A percentile compares a stretch with the other conserved stretches of the same genome.
Evolutionary conservation across 2,329 filamentous ascomycete species (phyloP).

Genomic region (Corynespora cassiicola): DNA sequence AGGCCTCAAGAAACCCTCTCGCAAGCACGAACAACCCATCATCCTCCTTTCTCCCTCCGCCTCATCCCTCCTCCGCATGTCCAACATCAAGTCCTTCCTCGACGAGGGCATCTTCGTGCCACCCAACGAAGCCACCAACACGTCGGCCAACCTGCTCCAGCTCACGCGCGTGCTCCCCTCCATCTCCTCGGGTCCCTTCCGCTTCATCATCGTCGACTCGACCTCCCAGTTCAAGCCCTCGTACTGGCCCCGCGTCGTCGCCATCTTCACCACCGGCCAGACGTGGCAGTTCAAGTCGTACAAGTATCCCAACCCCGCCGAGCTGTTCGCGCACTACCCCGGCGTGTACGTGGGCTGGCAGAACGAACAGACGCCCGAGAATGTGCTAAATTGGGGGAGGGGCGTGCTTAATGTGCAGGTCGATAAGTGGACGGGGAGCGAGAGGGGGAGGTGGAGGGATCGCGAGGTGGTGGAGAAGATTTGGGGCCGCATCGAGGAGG

Average conservation of each 20-base stretch:
- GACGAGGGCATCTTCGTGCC: conserved; percentile 82
- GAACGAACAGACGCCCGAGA: conserved; percentile 79
- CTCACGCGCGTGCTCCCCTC: conserved; percentile 77
- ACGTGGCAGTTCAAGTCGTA: conserved; percentile 99
- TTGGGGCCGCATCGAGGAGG: conserved; percentile 86
- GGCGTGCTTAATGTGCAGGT: conserved; percentile 79
- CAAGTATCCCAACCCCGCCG: conserved; percentile 88
- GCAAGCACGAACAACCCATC: conserved; percentile 73
- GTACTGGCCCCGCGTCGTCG: conserved; percentile 95
- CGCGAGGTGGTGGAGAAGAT: conserved; percentile 91
- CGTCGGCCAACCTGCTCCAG: conserved; percentile 81
- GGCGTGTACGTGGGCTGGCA: conserved; percentile 93
- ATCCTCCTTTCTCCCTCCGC: conserved; percentile 96
- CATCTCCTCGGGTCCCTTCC: conserved; percentile 74
- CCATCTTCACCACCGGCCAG: conserved; percentile 96
- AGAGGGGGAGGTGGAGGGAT: conserved; percentile 75
- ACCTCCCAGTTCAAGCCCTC: conserved; percentile 96
- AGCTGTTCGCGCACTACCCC: conserved; percentile 86
- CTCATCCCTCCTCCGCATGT: conserved; percentile 91
- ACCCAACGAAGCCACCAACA: conserved; percentile 68
- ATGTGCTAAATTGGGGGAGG: conserved; percentile 83
- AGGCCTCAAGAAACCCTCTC: conserved; percentile 48
- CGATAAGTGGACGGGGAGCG: conserved; percentile 75
- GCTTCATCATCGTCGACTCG: conserved; percentile 94
- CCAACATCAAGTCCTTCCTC: conserved; percentile 94